A percentile compares a stretch with the other conserved stretches of the same genome.
Evolutionary conservation across 345 rosid genomes (phyloP).

Genomic region (Brassica incana): DNA sequence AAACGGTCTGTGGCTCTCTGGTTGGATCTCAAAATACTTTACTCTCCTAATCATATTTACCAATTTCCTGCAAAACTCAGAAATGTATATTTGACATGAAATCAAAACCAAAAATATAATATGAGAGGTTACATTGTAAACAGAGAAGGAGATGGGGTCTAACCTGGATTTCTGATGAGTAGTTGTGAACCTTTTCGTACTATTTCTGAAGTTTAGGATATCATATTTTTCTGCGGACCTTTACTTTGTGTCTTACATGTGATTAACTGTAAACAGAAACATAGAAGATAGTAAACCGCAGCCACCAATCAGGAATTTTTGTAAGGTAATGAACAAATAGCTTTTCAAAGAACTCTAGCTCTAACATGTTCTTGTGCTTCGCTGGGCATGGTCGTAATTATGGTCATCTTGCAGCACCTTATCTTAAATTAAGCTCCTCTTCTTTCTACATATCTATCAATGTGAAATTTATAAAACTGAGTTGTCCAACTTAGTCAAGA

Average conservation of each 20-base stretch:
- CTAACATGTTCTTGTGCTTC: constrained; percentile 76
- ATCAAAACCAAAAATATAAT: background rate
- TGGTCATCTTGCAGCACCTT: constrained; percentile 71
- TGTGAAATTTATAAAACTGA: background rate
- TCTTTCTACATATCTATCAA: constrained; percentile 59
- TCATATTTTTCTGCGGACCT: background rate
- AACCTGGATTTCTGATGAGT: background rate
- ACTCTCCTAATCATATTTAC: background rate
- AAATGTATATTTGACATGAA: background rate
- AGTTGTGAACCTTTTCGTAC: background rate
- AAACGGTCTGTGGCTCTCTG: background rate
- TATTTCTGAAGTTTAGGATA: background rate
- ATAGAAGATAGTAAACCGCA: background rate
- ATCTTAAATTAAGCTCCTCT: constrained; percentile 71
- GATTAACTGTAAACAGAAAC: background rate
- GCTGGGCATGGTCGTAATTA: constrained; percentile 54
- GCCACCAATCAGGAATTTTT: background rate
- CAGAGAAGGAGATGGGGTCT: background rate
- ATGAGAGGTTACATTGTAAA: background rate
- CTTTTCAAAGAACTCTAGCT: constrained; percentile 48
- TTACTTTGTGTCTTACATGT: background rate
- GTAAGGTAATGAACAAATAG: background rate
- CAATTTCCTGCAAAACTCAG: background rate
- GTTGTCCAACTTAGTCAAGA: constrained; percentile 16
- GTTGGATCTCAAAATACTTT: background rate